Percentiles rank a stretch among this genome's conserved stretches.
Evolutionary conservation across 2,329 filamentous ascomycete genomes (phyloP).

Genomic region (Hymenoscyphus salicellus): DNA sequence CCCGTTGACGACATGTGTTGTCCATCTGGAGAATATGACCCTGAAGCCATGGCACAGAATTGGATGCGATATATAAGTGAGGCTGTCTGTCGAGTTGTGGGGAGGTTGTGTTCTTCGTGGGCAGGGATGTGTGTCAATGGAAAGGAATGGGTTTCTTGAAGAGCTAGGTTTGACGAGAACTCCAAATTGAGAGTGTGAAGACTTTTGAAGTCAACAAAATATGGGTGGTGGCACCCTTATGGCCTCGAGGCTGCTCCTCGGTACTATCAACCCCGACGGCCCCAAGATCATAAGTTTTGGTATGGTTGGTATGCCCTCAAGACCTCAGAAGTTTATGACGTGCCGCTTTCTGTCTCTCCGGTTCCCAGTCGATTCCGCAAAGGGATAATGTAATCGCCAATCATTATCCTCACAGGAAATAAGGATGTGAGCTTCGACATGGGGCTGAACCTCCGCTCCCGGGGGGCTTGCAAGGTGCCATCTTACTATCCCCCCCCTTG

Average conservation of each 20-base stretch:
- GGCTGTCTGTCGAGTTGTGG: not conserved
- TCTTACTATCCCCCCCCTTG: too few species aligned
- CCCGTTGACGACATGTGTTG: conserved; percentile 25
- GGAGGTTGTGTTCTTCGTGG: not conserved
- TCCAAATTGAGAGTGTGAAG: not conserved
- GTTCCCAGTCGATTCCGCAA: conserved; percentile 19
- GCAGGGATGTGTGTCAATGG: not conserved
- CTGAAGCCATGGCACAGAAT: conserved; percentile 25
- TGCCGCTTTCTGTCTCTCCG: conserved; percentile 15
- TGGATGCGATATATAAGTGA: not conserved
- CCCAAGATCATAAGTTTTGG: not conserved
- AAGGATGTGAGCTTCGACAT: conserved; percentile 1
- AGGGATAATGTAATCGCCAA: conserved; percentile 24
- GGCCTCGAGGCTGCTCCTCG: conserved; percentile 6
- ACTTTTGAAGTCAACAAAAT: not conserved
- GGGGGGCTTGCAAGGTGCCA: not conserved
- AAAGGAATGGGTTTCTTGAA: not conserved
- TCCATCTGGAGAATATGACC: conserved; percentile 20
- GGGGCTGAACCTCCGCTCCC: not conserved
- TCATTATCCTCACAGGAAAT: conserved; percentile 13
- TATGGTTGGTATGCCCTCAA: not conserved
- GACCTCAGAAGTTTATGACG: not conserved
- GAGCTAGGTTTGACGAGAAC: not conserved
- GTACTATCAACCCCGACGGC: conserved; percentile 11
- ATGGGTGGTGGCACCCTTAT: conserved; percentile 7